Evolutionary conservation across 2,329 filamentous ascomycete species (phyloP).

Genomic region (Fusarium gaditjirri): DNA sequence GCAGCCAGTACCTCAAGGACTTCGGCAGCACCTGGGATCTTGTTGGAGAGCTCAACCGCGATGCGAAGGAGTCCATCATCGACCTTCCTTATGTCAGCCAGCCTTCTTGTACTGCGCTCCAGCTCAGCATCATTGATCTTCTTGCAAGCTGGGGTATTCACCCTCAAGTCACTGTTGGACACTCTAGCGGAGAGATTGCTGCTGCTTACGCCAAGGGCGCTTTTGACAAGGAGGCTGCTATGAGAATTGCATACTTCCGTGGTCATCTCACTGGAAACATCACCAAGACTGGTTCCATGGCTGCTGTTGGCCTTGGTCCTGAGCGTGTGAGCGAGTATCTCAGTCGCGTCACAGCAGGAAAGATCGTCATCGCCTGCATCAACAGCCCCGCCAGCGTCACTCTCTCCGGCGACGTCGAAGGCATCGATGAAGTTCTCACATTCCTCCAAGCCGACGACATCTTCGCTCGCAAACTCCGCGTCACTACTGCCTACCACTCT

Average conservation of each 20-base stretch:
- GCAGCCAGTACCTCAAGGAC: not conserved
- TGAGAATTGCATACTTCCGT: not conserved
- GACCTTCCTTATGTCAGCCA: conserved; percentile 1
- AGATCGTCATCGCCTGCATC: not conserved
- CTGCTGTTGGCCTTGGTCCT: not conserved
- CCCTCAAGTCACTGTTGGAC: not conserved
- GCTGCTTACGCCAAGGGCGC: not conserved
- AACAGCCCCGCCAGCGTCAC: not conserved
- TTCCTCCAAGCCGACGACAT: not conserved
- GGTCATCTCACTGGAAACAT: not conserved
- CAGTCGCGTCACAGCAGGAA: not conserved
- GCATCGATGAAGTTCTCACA: not conserved
- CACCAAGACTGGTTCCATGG: not conserved
- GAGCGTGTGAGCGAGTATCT: not conserved
- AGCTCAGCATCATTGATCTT: not conserved
- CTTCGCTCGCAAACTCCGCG: not conserved
- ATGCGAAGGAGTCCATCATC: not conserved
- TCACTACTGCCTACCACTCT: not conserved
- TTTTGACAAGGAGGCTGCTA: not conserved
- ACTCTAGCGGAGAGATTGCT: not conserved
- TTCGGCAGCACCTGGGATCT: not conserved
- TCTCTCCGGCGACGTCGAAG: not conserved
- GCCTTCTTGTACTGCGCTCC: not conserved
- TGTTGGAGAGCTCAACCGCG: not conserved
- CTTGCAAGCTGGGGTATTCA: not conserved